phyloP scores from a whole-genome alignment of 2,329 filamentous ascomycete species.

The Apiospora rasikravindrae region DNA sequence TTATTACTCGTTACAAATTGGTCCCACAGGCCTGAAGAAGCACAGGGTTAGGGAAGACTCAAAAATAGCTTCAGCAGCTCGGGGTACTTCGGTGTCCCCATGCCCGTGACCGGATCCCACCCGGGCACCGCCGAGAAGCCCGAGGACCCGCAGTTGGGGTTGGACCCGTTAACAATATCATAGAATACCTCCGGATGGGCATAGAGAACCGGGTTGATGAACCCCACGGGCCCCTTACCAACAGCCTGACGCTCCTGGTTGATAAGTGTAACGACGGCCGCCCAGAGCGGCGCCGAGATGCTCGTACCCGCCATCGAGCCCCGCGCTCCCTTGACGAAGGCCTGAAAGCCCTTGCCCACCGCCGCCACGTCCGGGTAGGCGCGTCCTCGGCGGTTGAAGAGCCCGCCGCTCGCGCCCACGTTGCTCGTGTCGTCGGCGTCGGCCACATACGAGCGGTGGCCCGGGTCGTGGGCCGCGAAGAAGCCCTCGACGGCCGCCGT shows the following conservation, averaged over 20 bases:
- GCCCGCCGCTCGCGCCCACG: too few relatives aligned
- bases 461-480: conserved; percentile 29
- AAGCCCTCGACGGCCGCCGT: conserved; percentile 32
- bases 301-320: conserved; percentile 26
- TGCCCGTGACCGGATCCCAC: conserved; percentile 18
- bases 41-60: conserved; percentile 4
- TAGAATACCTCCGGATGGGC: conserved; percentile 18
- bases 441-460: conserved; percentile 24
- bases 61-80: conserved; percentile 22
- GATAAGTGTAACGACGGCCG: conserved; percentile 30
- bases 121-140: conserved; percentile 15
- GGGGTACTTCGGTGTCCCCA: conserved; percentile 21
- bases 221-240: conserved; percentile 20
- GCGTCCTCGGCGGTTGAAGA: too few relatives aligned
- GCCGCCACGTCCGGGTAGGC: conserved; percentile 44
- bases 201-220: conserved; percentile 24
- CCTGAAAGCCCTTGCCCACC: conserved; percentile 56
- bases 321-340: conserved; percentile 17
- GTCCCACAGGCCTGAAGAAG: too few relatives aligned
- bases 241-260: conserved; percentile 23
- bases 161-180: conserved; percentile 20
- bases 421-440: conserved; percentile 40
- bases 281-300: conserved; percentile 29
- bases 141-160: conserved; percentile 9
- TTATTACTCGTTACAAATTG: too few relatives aligned